Evolutionary conservation across 192 early-diverging fungal species (phyloP).

Genomic region (Backusella tuberculispora): DNA sequence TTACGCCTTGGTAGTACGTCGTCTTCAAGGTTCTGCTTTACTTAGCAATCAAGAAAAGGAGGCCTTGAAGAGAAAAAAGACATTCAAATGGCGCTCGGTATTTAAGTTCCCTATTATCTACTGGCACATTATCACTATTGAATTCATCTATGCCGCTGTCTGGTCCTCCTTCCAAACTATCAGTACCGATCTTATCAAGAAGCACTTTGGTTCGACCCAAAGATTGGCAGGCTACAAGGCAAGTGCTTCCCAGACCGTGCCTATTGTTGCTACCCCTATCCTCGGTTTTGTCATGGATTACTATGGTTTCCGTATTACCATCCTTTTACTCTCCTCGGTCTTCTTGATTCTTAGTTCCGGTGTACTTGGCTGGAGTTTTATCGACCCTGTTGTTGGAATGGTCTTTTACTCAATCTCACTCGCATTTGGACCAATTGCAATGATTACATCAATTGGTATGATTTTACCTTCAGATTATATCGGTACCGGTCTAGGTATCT

Average conservation of each 20-base stretch:
- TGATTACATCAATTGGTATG: slow-evolving; percentile 63
- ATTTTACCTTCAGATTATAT: slow-evolving; percentile 57
- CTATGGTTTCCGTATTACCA: slow-evolving; percentile 50
- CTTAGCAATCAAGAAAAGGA: slow-evolving; percentile 26
- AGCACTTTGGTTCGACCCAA: slow-evolving; percentile 42
- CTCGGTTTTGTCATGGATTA: slow-evolving; percentile 61
- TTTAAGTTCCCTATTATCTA: slow-evolving; percentile 59
- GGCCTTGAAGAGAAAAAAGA: slow-evolving; percentile 51
- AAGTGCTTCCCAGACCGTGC: slow-evolving; percentile 56
- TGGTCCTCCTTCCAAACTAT: slow-evolving; percentile 38
- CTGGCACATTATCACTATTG: slow-evolving; percentile 63
- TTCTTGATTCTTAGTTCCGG: slow-evolving; percentile 36
- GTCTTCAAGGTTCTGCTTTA: slow-evolving; percentile 35
- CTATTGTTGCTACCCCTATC: slow-evolving; percentile 57
- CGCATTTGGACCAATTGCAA: slow-evolving; percentile 61
- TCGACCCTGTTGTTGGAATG: slow-evolving; percentile 56
- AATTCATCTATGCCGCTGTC: slow-evolving; percentile 61
- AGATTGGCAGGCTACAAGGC: slow-evolving; percentile 39
- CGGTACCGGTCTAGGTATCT: slow-evolving; percentile 64
- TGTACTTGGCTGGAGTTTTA: slow-evolving; percentile 59
- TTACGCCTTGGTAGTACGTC: slow-evolving; percentile 63
- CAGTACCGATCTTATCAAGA: slow-evolving; percentile 46
- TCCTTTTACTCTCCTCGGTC: slow-evolving; percentile 40
- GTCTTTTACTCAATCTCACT: slow-evolving; percentile 61
- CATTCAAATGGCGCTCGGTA: slow-evolving; percentile 57